Percentiles rank a stretch among this genome's conserved stretches.
phyloP scores from a whole-genome alignment of 1,284 basidiomycete genomes.

The Testicularia cyperi region DNA sequence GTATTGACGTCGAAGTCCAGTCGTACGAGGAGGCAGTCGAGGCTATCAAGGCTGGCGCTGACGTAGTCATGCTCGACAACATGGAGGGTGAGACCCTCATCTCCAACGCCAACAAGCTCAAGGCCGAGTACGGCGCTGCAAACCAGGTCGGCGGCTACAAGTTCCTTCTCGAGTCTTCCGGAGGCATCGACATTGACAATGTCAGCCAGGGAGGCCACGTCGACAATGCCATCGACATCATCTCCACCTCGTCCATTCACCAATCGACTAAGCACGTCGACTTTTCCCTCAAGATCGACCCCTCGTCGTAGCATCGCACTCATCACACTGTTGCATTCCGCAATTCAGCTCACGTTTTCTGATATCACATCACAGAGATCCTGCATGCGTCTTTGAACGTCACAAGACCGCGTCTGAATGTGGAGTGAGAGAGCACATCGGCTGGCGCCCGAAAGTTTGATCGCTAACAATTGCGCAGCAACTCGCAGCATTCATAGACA shows the following conservation, averaged over 20 bases:
- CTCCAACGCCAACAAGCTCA: slow-evolving; percentile 39
- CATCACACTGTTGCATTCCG: background rate
- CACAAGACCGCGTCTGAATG: no score
- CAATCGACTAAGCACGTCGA: slow-evolving; percentile 59
- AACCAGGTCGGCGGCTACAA: slow-evolving; percentile 10
- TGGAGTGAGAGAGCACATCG: no score
- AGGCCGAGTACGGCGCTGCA: slow-evolving; percentile 17
- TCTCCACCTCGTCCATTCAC: slow-evolving; percentile 55
- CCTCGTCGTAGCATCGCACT: slow-evolving; percentile 28
- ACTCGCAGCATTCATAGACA: no score
- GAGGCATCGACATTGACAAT: slow-evolving; percentile 54
- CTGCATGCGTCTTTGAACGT: no score
- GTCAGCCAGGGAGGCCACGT: slow-evolving; percentile 46
- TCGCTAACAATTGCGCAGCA: no score
- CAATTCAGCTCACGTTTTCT: background rate
- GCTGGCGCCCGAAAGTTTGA: no score
- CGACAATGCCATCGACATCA: slow-evolving; percentile 56
- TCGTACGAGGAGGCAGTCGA: slow-evolving; percentile 87
- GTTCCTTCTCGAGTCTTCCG: slow-evolving; percentile 55
- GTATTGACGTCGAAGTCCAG: slow-evolving; percentile 92
- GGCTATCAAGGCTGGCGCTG: slow-evolving; percentile 91
- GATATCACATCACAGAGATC: no score
- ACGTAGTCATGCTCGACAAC: slow-evolving; percentile 92
- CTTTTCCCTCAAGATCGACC: slow-evolving; percentile 58
- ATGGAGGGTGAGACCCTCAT: slow-evolving; percentile 52